Conservation (phyloP, 2,329 filamentous ascomycete species). For the Parafenestella ontariensis region DNA sequence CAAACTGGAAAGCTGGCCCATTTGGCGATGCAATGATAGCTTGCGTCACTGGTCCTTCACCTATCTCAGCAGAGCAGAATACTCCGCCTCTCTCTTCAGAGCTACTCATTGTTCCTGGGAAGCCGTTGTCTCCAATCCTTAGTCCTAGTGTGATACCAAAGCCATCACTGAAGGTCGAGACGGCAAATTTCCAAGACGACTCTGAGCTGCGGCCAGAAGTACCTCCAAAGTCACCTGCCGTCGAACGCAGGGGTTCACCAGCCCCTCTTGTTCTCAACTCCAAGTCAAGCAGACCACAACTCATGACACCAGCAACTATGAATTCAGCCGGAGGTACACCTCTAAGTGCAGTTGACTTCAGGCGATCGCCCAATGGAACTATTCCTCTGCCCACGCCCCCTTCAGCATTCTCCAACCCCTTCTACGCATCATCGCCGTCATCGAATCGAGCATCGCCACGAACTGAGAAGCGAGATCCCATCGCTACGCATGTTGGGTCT, state of each 20-base stretch:
- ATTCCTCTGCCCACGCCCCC: conserved; percentile 38
- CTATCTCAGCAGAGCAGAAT: conserved; percentile 25
- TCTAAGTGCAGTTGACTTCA: conserved; percentile 35
- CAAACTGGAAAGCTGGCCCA: conserved; percentile 47
- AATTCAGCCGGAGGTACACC: conserved; percentile 35
- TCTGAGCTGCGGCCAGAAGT: conserved; percentile 42
- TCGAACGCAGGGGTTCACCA: conserved; percentile 45
- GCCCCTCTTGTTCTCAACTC: conserved; percentile 39
- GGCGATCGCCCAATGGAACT: conserved; percentile 42
- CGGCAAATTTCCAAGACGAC: conserved; percentile 24
- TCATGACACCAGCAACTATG: conserved; percentile 38
- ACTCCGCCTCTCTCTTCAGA: conserved; percentile 23
- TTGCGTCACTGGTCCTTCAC: conserved; percentile 47
- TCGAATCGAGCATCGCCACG: conserved; percentile 42
- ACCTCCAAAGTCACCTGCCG: conserved; percentile 46
- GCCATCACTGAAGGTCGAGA: conserved; percentile 44
- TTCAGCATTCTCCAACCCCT: conserved; percentile 41
- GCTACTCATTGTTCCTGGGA: conserved; percentile 14
- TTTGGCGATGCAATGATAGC: conserved; percentile 51
- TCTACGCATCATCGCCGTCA: conserved; percentile 39
- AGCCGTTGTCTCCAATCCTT: conserved; percentile 39
- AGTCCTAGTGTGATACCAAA: conserved; percentile 41
- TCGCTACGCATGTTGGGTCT: conserved; percentile 20
- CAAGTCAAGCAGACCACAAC: conserved; percentile 42
- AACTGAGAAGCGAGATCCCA: conserved; percentile 41